A percentile compares a stretch with the other conserved stretches of the same genome.
phyloP scores from a whole-genome alignment of 805 yeast genomes.

The Starmerella vitae region DNA sequence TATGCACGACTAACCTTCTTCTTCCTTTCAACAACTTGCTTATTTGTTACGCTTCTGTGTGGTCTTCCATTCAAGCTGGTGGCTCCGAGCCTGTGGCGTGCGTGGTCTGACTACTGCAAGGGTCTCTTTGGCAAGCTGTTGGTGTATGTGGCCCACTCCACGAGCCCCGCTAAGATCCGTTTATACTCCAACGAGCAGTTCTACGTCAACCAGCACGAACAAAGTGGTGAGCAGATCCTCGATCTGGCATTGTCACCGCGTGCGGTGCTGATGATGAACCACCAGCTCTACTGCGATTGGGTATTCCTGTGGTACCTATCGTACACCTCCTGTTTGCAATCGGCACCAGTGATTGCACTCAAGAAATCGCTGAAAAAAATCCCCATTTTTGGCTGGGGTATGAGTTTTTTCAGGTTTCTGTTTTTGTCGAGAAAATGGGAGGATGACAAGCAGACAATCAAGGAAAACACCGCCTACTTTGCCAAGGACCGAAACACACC shows the following conservation, averaged over 20 bases:
- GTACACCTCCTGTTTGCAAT: constrained; percentile 52
- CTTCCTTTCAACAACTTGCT: constrained; percentile 3
- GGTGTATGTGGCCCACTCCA: constrained; percentile 5
- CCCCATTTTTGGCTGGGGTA: constrained; percentile 77
- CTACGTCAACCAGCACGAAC: background rate
- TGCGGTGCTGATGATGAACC: constrained; percentile 68
- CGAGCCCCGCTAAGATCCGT: constrained; percentile 11
- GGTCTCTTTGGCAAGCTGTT: constrained; percentile 15
- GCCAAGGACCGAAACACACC: constrained; percentile 36
- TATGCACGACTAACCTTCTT: constrained; percentile 9
- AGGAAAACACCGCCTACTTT: constrained; percentile 8
- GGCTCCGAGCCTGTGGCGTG: constrained; percentile 11
- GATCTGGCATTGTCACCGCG: constrained; percentile 32
- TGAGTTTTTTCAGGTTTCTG: constrained; percentile 63
- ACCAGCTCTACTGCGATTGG: constrained; percentile 94
- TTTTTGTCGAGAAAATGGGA: constrained; percentile 80
- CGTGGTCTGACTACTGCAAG: constrained; percentile 18
- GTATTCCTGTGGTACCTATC: constrained; percentile 75
- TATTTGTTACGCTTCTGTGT: constrained; percentile 8
- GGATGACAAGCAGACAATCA: constrained; percentile 38
- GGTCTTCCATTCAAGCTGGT: constrained; percentile 16
- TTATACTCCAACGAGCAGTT: constrained; percentile 10
- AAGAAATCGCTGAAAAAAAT: constrained; percentile 57
- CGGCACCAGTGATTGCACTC: constrained; percentile 56
- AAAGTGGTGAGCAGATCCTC: constrained; percentile 3